Evolutionary conservation across 2,329 filamentous ascomycete species (phyloP), one percentile per base, ranked within the genome.

Genomic region (Amylocarpus encephaloides): DNA sequence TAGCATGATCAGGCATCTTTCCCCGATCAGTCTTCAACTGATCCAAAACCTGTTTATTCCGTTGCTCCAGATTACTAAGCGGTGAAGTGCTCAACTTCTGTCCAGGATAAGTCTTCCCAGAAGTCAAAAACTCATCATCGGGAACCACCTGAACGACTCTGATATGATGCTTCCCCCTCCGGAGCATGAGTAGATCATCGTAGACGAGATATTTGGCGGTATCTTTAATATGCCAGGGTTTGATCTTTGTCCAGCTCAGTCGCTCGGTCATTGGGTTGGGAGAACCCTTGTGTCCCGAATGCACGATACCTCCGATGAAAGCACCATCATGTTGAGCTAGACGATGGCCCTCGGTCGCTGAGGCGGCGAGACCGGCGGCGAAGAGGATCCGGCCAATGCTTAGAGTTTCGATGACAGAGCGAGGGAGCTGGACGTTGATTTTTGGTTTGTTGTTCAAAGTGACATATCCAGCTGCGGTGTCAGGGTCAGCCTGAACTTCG

Each of bases 161-260:
- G 41, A 85, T 66, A 54, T 83, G 80, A 66, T 82, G 76, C 69
- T 82, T 83, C 57, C 80, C 80, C 62, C 75, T 79, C 56, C 82
- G 78, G 47, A 85, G 68, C 58, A 85, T 74, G 55, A 85, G 68
- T 42, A 83, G 58, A 55, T 75, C 72, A 10, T 52, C 78, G 53
- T 82, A 78, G 15, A 88, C 75, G 49, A 85, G 69, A 60, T 76
- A 86, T 49, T 79, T 77, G 51, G 72, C 62, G 0, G 80, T 83
- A 47, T 84, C 77, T 19, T 72, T 67, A 0, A 73, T 70, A 57
- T 71, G 76, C 75, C 80, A 82, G 18, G 75, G 67, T 62, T 80
- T 79, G 53, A 88, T 75, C 1, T 77, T 75, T 7, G 75, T 78
- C 71, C 82, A 90, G 22, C 74, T 71, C 22, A 89, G 63, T 50